Base-by-base conservation (phyloP, 768 basidiomycete genomes). In the Rhizopogon vesiculosus region DNA sequence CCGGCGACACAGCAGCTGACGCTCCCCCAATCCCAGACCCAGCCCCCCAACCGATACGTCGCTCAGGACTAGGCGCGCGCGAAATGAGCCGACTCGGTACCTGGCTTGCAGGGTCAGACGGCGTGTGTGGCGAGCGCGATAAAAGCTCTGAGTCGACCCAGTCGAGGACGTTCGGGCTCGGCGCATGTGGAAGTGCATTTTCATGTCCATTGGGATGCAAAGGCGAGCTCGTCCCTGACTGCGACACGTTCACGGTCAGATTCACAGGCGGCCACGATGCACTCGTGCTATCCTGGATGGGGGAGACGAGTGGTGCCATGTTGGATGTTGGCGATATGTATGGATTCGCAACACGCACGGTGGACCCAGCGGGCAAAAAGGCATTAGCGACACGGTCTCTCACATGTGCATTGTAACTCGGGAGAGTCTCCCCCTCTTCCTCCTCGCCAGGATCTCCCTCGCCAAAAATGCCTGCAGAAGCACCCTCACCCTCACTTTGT, bases 81-180 rank as follows among this genome's bases (percentile, higher is more conserved):
- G 64, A 69, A 49, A 62, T 63, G 19, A 65, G 66, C 16, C 53
- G 48, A 51, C 70, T 72, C 7, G 28, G 42, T 9, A 56, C 51
- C 42, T 61, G 66, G 58, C 70, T 76, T 33, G 53, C 49, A 42
- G 60, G 65, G 42, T 65, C 67, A 39, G 69, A 66, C 49, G 46
- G 57, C 42, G 71, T 62, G 3, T 70, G 70, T 1, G 66, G 64
- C 15, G 73, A 62, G 22, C 69, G 68, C 2, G 87, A 74, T 49
- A 94, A 74, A 3, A 96, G 78, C 71, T 94, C 93, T 5, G 89
- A 89, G 68, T 93, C 91, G 55, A 92, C 82, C 84, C 88, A 91
- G 51, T 90, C 86, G 51, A 90, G 75, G 15, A 38, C 7, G 19
- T 15, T 13, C 35, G 35, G 10, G 35, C 12, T 38, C 13, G 35